Evolutionary conservation across 108 stramenopile species (phyloP).

Genomic region (Nannochloropsis gaditana): DNA sequence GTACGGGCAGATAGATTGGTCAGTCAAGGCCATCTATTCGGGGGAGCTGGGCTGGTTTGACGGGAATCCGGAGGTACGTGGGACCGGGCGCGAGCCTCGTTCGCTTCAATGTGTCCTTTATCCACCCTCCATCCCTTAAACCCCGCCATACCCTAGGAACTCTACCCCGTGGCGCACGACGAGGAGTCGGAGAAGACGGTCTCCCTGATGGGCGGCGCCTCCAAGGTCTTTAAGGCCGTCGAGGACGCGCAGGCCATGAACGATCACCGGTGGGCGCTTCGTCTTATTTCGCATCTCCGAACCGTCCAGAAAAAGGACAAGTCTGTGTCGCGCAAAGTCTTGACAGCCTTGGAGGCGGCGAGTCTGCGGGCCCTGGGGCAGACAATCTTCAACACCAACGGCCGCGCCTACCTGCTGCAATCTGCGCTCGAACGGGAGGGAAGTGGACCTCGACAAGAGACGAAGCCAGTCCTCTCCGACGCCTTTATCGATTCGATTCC

Average conservation of each 20-base stretch:
- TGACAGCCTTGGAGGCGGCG: not conserved
- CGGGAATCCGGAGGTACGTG: not conserved
- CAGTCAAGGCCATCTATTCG: constrained; percentile 5
- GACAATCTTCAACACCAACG: not conserved
- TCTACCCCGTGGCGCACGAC: not conserved
- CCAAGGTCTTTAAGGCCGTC: not conserved
- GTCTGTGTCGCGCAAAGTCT: not conserved
- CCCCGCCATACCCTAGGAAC: not conserved
- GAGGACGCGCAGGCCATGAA: constrained; percentile 19
- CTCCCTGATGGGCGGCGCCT: not conserved
- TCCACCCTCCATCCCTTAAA: not conserved
- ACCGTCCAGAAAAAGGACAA: constrained; percentile 8
- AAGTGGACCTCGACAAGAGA: not conserved
- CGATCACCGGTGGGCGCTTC: not conserved
- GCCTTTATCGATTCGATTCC: constrained; percentile 12
- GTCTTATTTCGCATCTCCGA: not conserved
- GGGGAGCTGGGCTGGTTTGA: constrained; percentile 19
- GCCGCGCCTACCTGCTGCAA: not conserved
- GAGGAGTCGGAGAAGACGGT: constrained; percentile 10
- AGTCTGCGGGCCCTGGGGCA: not conserved
- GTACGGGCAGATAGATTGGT: constrained; percentile 14
- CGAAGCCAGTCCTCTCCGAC: not conserved
- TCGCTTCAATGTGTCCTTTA: not conserved
- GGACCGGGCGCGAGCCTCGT: not conserved
- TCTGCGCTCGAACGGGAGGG: not conserved